A percentile compares a stretch with the other conserved stretches of the same genome.
Conservation (phyloP, 441 rosid genomes). For the Manihot esculenta region DNA sequence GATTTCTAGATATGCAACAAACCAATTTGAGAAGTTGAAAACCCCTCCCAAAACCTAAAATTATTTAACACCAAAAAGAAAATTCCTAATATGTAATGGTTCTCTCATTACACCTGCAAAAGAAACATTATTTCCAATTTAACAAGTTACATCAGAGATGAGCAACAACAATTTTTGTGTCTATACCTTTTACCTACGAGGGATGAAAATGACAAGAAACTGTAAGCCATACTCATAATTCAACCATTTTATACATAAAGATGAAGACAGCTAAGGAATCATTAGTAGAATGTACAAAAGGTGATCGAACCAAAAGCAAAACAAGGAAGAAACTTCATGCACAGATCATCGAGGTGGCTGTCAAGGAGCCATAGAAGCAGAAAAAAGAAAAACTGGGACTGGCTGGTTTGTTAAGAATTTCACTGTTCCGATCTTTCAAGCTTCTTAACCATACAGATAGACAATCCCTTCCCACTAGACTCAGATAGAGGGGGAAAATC, state of each 20-base stretch:
- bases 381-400: constrained; percentile 22
- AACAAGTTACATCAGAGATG: constrained; percentile 27
- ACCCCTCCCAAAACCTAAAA: no score
- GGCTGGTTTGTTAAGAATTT: constrained; percentile 36
- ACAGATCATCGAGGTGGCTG: constrained; percentile 15
- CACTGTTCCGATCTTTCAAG: constrained; percentile 24
- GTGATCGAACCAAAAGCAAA: constrained; percentile 23
- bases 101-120: constrained; percentile 23
- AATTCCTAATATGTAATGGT: constrained; percentile 5
- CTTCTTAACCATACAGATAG: constrained; percentile 25
- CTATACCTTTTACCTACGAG: constrained; percentile 23
- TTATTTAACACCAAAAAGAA: background rate
- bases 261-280: constrained; percentile 26
- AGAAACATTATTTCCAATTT: constrained; percentile 9
- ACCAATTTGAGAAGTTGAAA: no score
- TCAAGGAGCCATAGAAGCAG: constrained; percentile 14
- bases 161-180: constrained; percentile 23
- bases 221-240: constrained; percentile 23
- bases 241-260: constrained; percentile 32
- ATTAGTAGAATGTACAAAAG: constrained; percentile 43
- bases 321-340: constrained; percentile 18
- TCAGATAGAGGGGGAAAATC: constrained; percentile 57
- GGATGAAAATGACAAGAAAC: constrained; percentile 14
- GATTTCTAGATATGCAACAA: background rate
- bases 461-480: constrained; percentile 30